Evolutionary conservation across 1,284 basidiomycete genomes (phyloP).

Genomic region (Pseudozyma pruni): DNA sequence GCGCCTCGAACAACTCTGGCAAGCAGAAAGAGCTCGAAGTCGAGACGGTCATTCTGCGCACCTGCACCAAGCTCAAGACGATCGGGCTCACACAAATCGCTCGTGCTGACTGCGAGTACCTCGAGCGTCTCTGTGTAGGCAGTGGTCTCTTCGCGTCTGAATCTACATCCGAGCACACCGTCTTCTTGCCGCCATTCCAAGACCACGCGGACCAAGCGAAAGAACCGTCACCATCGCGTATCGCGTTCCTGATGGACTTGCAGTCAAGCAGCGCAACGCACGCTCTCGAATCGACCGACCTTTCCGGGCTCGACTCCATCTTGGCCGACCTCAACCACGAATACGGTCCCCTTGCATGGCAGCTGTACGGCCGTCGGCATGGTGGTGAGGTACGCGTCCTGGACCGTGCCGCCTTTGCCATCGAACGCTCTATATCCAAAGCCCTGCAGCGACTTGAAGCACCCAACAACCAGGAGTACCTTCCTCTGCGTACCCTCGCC

Average conservation of each 20-base stretch:
- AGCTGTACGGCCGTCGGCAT: constrained; percentile 18
- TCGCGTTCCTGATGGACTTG: constrained; percentile 29
- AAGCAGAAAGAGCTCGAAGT: constrained; percentile 47
- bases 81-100: constrained; percentile 18
- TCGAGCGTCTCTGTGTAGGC: constrained; percentile 4
- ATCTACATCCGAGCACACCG: neutral
- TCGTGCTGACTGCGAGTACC: constrained; percentile 18
- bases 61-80: constrained; percentile 26
- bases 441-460: constrained; percentile 29
- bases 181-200: constrained; percentile 20
- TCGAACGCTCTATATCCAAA: constrained; percentile 46
- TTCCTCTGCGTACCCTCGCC: constrained; percentile 29
- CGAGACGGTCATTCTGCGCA: constrained; percentile 36
- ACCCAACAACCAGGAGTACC: constrained; percentile 22
- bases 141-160: neutral
- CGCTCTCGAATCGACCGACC: constrained; percentile 12
- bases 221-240: constrained; percentile 13
- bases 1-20: constrained; percentile 2
- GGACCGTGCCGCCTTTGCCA: constrained; percentile 48
- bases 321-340: constrained; percentile 33
- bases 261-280: constrained; percentile 16
- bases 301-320: constrained; percentile 11
- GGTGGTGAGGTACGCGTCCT: constrained; percentile 18
- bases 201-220: neutral
- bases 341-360: constrained; percentile 43